Base-by-base conservation (phyloP, 2,329 filamentous ascomycete genomes). In the Cryphonectria nitschkei region DNA sequence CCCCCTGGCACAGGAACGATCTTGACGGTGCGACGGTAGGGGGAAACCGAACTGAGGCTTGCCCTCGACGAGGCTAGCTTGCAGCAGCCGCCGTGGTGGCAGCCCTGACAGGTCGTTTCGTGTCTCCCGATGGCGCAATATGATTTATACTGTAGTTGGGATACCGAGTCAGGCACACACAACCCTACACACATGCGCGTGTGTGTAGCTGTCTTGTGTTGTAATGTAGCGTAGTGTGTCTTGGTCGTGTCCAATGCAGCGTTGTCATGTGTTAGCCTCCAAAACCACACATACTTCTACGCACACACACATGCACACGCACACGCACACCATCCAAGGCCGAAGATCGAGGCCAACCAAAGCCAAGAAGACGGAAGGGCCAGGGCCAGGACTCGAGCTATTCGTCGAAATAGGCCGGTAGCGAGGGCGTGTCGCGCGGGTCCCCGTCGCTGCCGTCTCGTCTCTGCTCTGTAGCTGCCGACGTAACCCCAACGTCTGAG, bases 51-150 rank as follows among this genome's bases (percentile, higher is more conserved):
- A 8, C 11, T 16, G 13, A 32, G 54, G 26, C 54, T 32, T 32
- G 54, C 26, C 54, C 54, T 58, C 54, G 54, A 58, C 54, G 29
- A 58, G 54, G 54, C 54, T 58, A 32, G 54, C 52, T 16, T 29
- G n/a, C n/a, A 29, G n/a, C 26, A 29, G 52, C 11, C 52, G 52
- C 52, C 52, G 52, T 16, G 52, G 52, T 29, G 26, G 52, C 26
- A 56, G 52, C 26, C 11, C 26, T 58, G 54, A 32, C 54, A 58
- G 54, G 54, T 58, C 29, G 54, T 32, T 32, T 32, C 14, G 26
- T 58, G 54, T 58, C 6, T 58, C 54, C 14, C 19, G 54, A 32
- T 58, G 26, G 54, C 26, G 54, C 26, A 11, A 56, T 56, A 26
- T 26, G 52, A 29, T 29, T 29, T 11, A 29, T 56, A 56, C n/a